Percentiles rank a stretch among this genome's conserved stretches.
phyloP scores from a whole-genome alignment of 768 basidiomycete species.

The Cystobasidium tubakii region DNA sequence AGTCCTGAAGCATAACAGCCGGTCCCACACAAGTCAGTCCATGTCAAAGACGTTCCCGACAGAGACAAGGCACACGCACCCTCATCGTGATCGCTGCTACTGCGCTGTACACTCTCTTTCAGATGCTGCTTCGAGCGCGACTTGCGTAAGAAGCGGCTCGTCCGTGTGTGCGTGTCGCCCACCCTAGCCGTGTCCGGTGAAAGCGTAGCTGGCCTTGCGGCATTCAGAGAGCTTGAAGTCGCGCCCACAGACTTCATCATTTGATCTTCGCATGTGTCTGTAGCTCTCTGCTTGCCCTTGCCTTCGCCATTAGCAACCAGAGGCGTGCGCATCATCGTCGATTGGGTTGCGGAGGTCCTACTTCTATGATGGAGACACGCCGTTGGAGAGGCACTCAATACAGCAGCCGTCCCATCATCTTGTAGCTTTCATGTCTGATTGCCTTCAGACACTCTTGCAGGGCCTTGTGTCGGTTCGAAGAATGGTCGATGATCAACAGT shows the following conservation, averaged over 20 bases:
- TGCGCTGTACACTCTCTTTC: background rate
- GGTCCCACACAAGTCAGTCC: background rate
- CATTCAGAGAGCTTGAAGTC: background rate
- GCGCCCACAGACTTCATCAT: too few relatives aligned
- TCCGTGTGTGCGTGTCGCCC: background rate
- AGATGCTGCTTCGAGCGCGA: constrained; percentile 1
- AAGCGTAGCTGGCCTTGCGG: background rate
- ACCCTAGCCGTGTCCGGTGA: background rate
- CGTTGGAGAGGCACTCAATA: too few relatives aligned
- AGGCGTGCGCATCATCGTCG: background rate
- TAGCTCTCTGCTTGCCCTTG: constrained; percentile 1
- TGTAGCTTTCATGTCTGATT: too few relatives aligned
- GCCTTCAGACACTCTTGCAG: too few relatives aligned
- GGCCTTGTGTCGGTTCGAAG: too few relatives aligned
- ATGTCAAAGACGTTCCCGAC: background rate
- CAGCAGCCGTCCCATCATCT: background rate
- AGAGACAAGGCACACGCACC: background rate
- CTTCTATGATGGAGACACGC: too few relatives aligned
- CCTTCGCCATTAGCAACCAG: background rate
- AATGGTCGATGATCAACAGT: too few relatives aligned
- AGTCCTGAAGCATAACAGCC: background rate
- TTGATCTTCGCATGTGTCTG: background rate
- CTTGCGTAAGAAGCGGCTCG: constrained; percentile 7
- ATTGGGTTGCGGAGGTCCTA: background rate
- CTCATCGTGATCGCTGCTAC: background rate